Evolutionary conservation across 116 monocot genomes (phyloP).

Genomic region (Papilionanthe hybrid): DNA sequence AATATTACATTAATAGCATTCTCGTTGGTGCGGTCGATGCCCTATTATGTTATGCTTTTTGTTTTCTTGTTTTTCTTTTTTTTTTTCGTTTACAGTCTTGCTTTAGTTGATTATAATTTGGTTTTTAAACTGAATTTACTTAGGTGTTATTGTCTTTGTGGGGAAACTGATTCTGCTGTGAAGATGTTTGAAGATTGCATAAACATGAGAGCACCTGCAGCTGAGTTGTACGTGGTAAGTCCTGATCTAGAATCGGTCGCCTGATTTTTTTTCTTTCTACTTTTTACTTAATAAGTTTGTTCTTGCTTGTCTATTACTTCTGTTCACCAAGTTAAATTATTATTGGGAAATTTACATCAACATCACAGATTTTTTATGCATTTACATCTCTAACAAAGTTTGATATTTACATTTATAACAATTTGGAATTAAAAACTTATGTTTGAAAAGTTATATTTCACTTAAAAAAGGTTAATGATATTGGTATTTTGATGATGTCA

Average conservation of each 20-base stretch:
- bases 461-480: too few relatives aligned
- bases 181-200: constrained; percentile 57
- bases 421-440: too few relatives aligned
- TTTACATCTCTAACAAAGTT: too few relatives aligned
- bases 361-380: too few relatives aligned
- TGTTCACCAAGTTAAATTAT: not conserved
- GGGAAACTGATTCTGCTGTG: constrained; percentile 59
- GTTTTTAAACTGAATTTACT: not conserved
- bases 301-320: not conserved
- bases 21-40: too few relatives aligned
- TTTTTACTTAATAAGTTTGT: not conserved
- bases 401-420: too few relatives aligned
- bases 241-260: not conserved
- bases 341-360: too few relatives aligned
- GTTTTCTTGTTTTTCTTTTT: not conserved
- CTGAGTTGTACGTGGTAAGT: constrained; percentile 67
- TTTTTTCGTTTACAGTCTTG: not conserved
- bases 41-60: too few relatives aligned
- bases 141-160: constrained; percentile 63
- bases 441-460: too few relatives aligned
- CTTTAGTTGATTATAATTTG: not conserved
- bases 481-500: too few relatives aligned
- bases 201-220: constrained; percentile 34
- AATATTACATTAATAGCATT: too few relatives aligned
- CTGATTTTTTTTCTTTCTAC: not conserved